Percentiles rank a stretch among this genome's conserved stretches.
Evolutionary conservation across 352 stramenopile genomes (phyloP).

Genomic region (Phytophthora sp.): DNA sequence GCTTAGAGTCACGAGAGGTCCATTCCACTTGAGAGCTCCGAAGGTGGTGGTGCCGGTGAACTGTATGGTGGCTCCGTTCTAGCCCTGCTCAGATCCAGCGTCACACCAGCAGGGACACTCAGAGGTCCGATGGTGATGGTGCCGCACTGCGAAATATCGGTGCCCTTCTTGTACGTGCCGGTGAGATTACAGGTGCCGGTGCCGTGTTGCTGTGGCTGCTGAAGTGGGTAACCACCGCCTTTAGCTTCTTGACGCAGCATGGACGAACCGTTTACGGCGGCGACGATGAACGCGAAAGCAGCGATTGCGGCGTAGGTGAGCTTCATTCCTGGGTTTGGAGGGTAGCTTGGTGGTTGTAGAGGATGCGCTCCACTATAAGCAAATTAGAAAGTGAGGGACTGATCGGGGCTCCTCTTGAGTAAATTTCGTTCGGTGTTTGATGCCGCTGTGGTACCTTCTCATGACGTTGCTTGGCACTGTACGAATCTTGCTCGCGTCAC

Average conservation of each 20-base stretch:
- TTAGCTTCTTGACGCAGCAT: conserved; percentile 29
- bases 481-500: too few species aligned
- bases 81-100: conserved; percentile 40
- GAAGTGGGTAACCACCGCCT: conserved; percentile 8
- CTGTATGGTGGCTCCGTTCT: conserved; percentile 41
- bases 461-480: too few species aligned
- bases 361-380: conserved; percentile 8
- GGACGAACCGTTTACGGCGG: conserved; percentile 9
- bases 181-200: conserved; percentile 38
- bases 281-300: conserved; percentile 18
- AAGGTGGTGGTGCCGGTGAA: too few species aligned
- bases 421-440: neutral
- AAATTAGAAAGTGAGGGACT: conserved; percentile 29
- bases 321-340: conserved; percentile 33
- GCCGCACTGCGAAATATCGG: conserved; percentile 35
- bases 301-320: conserved; percentile 17
- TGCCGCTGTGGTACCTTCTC: too few species aligned
- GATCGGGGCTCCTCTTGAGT: neutral
- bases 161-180: conserved; percentile 43
- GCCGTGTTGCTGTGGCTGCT: conserved; percentile 25
- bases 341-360: too few species aligned
- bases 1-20: conserved; percentile 38
- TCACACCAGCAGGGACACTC: conserved; percentile 41
- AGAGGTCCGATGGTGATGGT: conserved; percentile 32
- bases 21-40: conserved; percentile 41